phyloP scores from a whole-genome alignment of 495 filamentous ascomycete species.

The Penicillium coprophilum region DNA sequence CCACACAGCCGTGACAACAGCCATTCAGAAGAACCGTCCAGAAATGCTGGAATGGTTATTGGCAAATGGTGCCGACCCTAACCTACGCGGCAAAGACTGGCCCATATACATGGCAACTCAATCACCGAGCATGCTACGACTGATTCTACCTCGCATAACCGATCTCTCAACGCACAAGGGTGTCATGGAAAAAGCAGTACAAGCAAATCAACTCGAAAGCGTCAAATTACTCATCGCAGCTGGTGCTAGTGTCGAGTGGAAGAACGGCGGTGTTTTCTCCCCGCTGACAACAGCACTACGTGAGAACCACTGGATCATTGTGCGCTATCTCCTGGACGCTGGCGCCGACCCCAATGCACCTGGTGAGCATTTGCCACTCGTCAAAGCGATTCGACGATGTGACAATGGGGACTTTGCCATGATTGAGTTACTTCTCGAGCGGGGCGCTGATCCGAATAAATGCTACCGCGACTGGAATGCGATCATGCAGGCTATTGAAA shows the following conservation, averaged over 20 bases:
- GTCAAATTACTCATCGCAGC: slow-evolving; percentile 26
- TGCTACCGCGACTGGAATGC: slow-evolving; percentile 56
- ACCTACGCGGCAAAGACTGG: slow-evolving; percentile 54
- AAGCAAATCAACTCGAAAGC: slow-evolving; percentile 38
- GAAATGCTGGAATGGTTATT: slow-evolving; percentile 51
- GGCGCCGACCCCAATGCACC: slow-evolving; percentile 53
- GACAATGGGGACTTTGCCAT: slow-evolving; percentile 45
- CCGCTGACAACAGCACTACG: slow-evolving; percentile 56
- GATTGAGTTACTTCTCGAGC: slow-evolving; percentile 48
- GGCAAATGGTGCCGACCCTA: slow-evolving; percentile 50
- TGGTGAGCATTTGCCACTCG: slow-evolving; percentile 54
- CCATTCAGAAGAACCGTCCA: slow-evolving; percentile 47
- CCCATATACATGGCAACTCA: slow-evolving; percentile 55
- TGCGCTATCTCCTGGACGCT: slow-evolving; percentile 47
- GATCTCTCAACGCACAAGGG: slow-evolving; percentile 51
- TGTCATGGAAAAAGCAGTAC: slow-evolving; percentile 56
- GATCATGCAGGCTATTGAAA: slow-evolving; percentile 41
- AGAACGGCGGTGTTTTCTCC: slow-evolving; percentile 57
- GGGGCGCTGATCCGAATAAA: slow-evolving; percentile 55
- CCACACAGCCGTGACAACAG: slow-evolving; percentile 53
- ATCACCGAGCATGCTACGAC: slow-evolving; percentile 44
- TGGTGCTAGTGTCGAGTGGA: slow-evolving; percentile 48
- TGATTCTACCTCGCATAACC: slow-evolving; percentile 43
- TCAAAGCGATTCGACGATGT: slow-evolving; percentile 52
- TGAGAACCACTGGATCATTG: slow-evolving; percentile 50